phyloP scores from a whole-genome alignment of 2,329 filamentous ascomycete species.

The Westerdykella aurantiaca region DNA sequence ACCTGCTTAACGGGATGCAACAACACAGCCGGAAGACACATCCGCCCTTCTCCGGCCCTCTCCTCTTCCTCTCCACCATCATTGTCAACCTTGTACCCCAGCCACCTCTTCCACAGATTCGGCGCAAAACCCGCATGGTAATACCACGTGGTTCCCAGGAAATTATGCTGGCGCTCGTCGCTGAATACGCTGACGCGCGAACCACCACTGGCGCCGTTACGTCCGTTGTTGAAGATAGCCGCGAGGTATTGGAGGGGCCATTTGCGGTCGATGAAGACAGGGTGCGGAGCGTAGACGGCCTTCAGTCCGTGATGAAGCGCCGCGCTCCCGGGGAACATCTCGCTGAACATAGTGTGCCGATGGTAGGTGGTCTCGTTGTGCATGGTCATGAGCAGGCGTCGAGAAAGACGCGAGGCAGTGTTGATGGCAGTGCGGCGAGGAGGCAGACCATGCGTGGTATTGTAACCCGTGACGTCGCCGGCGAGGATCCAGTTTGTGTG shows the following conservation, averaged over 20 bases:
- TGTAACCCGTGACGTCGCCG: conserved; percentile 65
- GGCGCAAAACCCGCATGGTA: conserved; percentile 49
- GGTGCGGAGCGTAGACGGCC: conserved; percentile 60
- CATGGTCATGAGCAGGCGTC: conserved; percentile 63
- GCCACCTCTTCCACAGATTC: conserved; percentile 53
- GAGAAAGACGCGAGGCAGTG: conserved; percentile 62
- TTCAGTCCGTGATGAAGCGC: conserved; percentile 73
- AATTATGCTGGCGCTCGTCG: conserved; percentile 51
- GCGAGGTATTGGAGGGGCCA: conserved; percentile 52
- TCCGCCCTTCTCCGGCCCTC: conserved; percentile 42
- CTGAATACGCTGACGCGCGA: conserved; percentile 45
- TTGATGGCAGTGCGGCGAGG: conserved; percentile 67
- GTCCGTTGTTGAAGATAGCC: conserved; percentile 52
- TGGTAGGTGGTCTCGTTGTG: conserved; percentile 66
- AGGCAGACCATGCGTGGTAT: conserved; percentile 48
- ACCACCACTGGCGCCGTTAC: conserved; percentile 47
- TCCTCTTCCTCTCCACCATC: conserved; percentile 45
- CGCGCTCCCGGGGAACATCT: conserved; percentile 70
- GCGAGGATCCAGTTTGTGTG: conserved; percentile 68
- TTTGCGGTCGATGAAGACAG: conserved; percentile 52
- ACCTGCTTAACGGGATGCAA: conserved; percentile 49
- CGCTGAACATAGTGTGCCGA: conserved; percentile 68
- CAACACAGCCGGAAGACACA: conserved; percentile 46
- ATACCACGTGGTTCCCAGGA: conserved; percentile 50
- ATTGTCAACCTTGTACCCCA: conserved; percentile 49